Evolutionary conservation across 345 rosid species (phyloP), one percentile per base, ranked within the genome.

Genomic region (Brassica rapa): DNA sequence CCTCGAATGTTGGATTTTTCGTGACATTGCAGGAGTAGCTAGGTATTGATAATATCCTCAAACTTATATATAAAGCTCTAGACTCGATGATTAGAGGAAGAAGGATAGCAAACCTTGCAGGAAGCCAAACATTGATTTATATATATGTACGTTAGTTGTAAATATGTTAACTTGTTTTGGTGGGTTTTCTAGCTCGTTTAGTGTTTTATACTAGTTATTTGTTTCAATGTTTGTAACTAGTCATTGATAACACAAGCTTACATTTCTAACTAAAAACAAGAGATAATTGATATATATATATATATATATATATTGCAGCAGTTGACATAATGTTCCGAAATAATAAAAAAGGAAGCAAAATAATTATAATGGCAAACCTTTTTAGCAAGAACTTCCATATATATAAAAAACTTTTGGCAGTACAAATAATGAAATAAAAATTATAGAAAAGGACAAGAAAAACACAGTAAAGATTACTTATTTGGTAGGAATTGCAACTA

Each of bases 401-500:
- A 14, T 46, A 2, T n/a, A 9, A 56, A 69, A 37, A n/a, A 1
- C 46, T 23, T 46, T 46, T 60, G 30, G 65, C 16, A 49, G 55
- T 19, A 66, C 67, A 59, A 21, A 41, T 41, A 43, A 46, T 43
- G 43, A 9, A 21, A 66, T 21, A 30, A 49, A 72, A 66, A 30
- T 3, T 3, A 35, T 62, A 72, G 62, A 72, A 72, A 32, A 66
- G n/a, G 73, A 79, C 73, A 59, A 1, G 70, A 12, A 8, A 61
- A 72, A 33, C 3, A 55, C 59, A 30, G 70, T 79, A 37, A 65
- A 25, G 16, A 49, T 60, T 79, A 2, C 12, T 67, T 66, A 56
- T 61, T 62, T 80, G 79, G 79, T 80, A n/a, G 51, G 30, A 74
- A 62, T 8, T 62, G 79, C 82, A 74, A 49, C 79, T 16, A 80